Base-by-base conservation (phyloP, 805 yeast genomes). In the Candida berthetii region DNA sequence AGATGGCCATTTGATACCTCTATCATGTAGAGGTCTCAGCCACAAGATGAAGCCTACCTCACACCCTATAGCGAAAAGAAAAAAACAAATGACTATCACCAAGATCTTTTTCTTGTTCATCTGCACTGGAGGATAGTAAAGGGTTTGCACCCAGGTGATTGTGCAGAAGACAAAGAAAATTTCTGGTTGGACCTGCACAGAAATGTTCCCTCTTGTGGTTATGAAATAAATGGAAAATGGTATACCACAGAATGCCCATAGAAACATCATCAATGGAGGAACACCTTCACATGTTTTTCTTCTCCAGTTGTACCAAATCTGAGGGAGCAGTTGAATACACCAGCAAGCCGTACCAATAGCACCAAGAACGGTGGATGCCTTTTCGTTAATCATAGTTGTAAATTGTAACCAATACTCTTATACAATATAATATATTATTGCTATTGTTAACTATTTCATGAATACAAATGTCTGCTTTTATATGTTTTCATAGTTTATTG, bases 241-340 rank as follows among this genome's bases (percentile, higher is more conserved):
- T 1, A 88, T 72, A 7, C 95, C 96, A 41, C 78, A 72, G 4
- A 64, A 54, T 11, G 50, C 31, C 96, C 96, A 90, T n/a, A 88
- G 62, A 41, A 87, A 74, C 72, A 87, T 70, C 96, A 90, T 89
- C 22, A 74, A 14, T 5, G 90, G 88, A 1, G 93, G 95, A 3
- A 90, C 61, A 0, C 98, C 97, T 17, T 80, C 83, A 44, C 95
- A 85, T 54, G 87, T 78, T 52, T 91, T 88, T 7, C 72, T 74
- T 46, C 71, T 70, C 62, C 75, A 88, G 56, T 91, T 90, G 55
- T 80, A 71, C 37, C 78, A 68, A 40, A 89, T 82, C 56, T 86
- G 98, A 2, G 97, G 97, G 1, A 88, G 69, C 50, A 90, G 64
- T 62, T 91, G 97, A 50, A 90, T 69, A 59, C 97, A 90, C 97